A percentile compares a stretch with the other conserved stretches of the same genome.
phyloP scores from a whole-genome alignment of 768 basidiomycete genomes.

The Amanita subjunquillea region DNA sequence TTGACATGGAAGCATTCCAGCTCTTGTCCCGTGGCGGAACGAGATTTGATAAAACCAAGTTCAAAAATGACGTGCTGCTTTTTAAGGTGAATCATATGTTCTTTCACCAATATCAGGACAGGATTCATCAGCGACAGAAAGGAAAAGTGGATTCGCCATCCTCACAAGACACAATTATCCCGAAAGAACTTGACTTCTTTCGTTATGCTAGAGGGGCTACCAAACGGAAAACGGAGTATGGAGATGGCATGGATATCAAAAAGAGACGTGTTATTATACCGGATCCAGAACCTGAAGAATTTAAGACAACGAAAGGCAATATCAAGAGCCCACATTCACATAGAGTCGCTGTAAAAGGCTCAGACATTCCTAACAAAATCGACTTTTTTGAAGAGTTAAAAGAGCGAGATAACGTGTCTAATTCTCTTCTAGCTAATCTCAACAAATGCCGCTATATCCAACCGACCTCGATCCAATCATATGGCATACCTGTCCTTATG shows the following conservation, averaged over 20 bases:
- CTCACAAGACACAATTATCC: conserved; percentile 38
- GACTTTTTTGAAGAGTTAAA: conserved; percentile 50
- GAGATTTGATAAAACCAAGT: conserved; percentile 69
- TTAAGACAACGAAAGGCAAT: background rate
- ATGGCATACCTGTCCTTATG: conserved; percentile 71
- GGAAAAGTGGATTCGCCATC: conserved; percentile 10
- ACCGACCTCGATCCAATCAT: conserved; percentile 77
- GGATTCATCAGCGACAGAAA: conserved; percentile 7
- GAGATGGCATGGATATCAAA: conserved; percentile 18
- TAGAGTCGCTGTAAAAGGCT: conserved; percentile 68
- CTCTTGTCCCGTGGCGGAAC: conserved; percentile 81
- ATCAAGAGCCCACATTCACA: conserved; percentile 25
- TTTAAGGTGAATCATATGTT: conserved; percentile 45
- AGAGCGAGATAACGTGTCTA: conserved; percentile 46
- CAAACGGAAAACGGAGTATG: conserved; percentile 39
- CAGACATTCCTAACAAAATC: conserved; percentile 49
- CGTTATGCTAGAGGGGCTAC: conserved; percentile 58
- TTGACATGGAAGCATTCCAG: conserved; percentile 76
- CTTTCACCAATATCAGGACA: conserved; percentile 1
- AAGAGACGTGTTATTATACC: conserved; percentile 20
- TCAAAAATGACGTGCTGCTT: conserved; percentile 56
- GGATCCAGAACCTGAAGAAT: conserved; percentile 6
- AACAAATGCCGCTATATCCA: conserved; percentile 42
- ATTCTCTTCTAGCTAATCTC: conserved; percentile 58
- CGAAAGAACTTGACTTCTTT: conserved; percentile 84